Percentiles rank a stretch among this genome's conserved stretches.
Conservation (phyloP, 352 stramenopile species). For the Hyaloperonospora arabidopsidis region DNA sequence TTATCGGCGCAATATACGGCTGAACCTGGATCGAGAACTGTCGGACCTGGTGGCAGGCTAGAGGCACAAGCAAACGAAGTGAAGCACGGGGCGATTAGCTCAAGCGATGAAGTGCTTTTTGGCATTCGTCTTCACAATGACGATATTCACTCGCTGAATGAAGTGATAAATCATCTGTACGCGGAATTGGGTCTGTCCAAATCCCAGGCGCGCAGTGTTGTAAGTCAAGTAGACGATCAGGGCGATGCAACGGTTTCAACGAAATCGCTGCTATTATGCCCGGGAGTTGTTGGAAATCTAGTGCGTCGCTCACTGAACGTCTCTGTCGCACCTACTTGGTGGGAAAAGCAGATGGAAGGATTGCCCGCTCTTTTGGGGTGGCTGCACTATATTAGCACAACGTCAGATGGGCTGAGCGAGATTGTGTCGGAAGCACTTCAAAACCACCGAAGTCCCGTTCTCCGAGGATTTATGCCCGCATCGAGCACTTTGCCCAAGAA, state of each 20-base stretch:
- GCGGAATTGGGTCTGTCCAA: slow-evolving; percentile 52
- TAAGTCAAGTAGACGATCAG: slow-evolving; percentile 52
- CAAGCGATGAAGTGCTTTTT: slow-evolving; percentile 25
- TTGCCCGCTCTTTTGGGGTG: slow-evolving; percentile 56
- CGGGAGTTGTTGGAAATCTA: slow-evolving; percentile 40
- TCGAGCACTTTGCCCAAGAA: slow-evolving; percentile 22
- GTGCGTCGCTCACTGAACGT: slow-evolving; percentile 60
- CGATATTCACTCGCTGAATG: slow-evolving; percentile 66
- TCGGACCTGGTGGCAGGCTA: slow-evolving; percentile 22
- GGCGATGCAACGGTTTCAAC: slow-evolving; percentile 45
- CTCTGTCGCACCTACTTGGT: slow-evolving; percentile 59
- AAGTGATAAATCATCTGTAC: slow-evolving; percentile 65
- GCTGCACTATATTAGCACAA: slow-evolving; percentile 58
- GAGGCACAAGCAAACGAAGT: slow-evolving; percentile 20
- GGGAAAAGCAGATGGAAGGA: slow-evolving; percentile 52
- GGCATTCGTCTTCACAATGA: slow-evolving; percentile 79
- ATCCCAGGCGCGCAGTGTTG: slow-evolving; percentile 31
- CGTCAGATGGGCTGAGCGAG: slow-evolving; percentile 62
- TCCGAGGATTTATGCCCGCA: slow-evolving; percentile 31
- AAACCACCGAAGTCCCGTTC: slow-evolving; percentile 33
- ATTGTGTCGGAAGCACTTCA: slow-evolving; percentile 59
- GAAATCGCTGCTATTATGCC: slow-evolving; percentile 43
- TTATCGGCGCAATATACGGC: slow-evolving; percentile 19
- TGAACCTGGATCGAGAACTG: slow-evolving; percentile 15
- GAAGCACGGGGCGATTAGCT: slow-evolving; percentile 10